Evolutionary conservation across 164 flowering plant species (phyloP).

Genomic region (Cinnamomum chago): DNA sequence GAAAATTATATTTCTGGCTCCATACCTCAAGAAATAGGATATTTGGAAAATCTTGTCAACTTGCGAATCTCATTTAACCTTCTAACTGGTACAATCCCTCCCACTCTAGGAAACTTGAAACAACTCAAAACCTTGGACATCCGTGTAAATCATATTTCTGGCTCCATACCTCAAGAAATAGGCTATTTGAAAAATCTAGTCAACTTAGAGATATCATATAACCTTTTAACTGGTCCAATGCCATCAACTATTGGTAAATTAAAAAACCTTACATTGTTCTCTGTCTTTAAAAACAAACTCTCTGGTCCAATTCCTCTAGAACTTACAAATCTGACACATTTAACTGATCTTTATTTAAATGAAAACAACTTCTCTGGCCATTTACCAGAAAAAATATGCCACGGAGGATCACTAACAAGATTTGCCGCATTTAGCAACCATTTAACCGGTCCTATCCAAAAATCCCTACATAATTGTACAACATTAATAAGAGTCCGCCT

Average conservation of each 20-base stretch:
- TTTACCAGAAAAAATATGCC: conserved; percentile 14
- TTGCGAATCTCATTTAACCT: not conserved
- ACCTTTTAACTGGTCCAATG: not conserved
- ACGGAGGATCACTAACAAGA: conserved; percentile 8
- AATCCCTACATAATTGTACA: conserved; percentile 18
- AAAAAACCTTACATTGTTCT: not conserved
- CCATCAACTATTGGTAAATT: not conserved
- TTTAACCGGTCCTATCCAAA: conserved; percentile 20
- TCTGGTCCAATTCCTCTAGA: not conserved
- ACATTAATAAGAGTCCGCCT: conserved; percentile 18
- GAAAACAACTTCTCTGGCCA: conserved; percentile 20
- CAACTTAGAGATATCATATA: accelerated
- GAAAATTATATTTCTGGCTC: not conserved
- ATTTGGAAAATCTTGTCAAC: not conserved
- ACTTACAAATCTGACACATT: not conserved
- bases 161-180: not conserved
- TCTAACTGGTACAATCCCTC: not conserved
- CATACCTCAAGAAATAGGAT: not conserved
- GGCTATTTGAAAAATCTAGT: not conserved
- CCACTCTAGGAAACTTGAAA: not conserved
- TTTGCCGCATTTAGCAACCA: conserved; percentile 14
- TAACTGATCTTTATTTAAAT: not conserved
- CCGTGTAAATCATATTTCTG: not conserved
- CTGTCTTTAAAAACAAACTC: not conserved
- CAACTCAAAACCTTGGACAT: not conserved